Percentiles rank a stretch among this genome's conserved stretches.
These are phyloP conservation scores for Lagenaria siceraria DNA, from an alignment of 306 rosid genomes.

Conservation along the genomic window DNA sequence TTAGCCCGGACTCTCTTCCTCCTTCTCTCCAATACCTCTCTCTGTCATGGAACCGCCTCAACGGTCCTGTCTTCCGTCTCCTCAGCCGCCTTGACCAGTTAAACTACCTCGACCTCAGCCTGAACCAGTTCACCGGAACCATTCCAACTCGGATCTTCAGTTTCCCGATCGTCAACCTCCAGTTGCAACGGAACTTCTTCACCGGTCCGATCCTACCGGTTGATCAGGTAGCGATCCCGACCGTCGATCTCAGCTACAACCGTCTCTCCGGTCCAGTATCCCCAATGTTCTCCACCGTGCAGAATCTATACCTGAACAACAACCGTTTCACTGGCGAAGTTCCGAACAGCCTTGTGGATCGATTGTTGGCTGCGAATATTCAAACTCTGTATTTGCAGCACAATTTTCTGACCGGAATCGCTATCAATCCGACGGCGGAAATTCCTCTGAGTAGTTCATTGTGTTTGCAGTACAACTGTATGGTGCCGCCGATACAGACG, in stretches of 20 bases:
- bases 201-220: constrained; percentile 46
- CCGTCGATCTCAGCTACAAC: constrained; percentile 86
- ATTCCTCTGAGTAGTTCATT: constrained; percentile 77
- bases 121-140: constrained; percentile 60
- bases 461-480: constrained; percentile 94
- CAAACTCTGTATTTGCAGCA: constrained; percentile 78
- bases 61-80: constrained; percentile 46
- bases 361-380: constrained; percentile 53
- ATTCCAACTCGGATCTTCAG: constrained; percentile 67
- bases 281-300: constrained; percentile 61
- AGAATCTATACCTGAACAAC: constrained; percentile 71
- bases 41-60: constrained; percentile 60
- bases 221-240: constrained; percentile 49
- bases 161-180: constrained; percentile 61
- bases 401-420: constrained; percentile 69
- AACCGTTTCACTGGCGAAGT: constrained; percentile 85
- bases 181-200: constrained; percentile 59
- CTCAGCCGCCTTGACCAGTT: constrained; percentile 50
- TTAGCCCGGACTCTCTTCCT: constrained; percentile 44
- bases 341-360: constrained; percentile 64
- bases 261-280: constrained; percentile 58
- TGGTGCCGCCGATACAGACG: constrained; percentile 83
- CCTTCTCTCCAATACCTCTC: constrained; percentile 76
- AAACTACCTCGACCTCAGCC: constrained; percentile 70
- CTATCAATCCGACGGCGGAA: constrained; percentile 85